These are phyloP conservation scores for Phialemoniopsis sp. DNA, from an alignment of 2,329 filamentous ascomycete species.

Conservation along the genomic window DNA sequence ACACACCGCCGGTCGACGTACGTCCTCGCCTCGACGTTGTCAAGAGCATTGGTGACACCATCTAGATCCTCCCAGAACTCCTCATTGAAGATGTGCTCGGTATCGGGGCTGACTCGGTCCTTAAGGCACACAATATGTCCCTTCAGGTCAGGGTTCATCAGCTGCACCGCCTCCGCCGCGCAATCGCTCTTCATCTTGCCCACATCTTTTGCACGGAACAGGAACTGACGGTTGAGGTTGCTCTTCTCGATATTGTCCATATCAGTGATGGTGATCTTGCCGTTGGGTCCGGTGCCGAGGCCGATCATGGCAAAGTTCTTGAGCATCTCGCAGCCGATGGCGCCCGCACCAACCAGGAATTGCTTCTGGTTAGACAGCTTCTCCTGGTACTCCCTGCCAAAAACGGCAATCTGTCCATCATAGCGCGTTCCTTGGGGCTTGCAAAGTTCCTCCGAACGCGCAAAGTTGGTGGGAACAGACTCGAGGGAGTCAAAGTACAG, in stretches of 20 bases:
- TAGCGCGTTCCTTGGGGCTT: conserved; percentile 82
- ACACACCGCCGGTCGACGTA: conserved; percentile 96
- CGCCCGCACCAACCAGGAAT: conserved; percentile 93
- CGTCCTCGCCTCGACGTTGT: conserved; percentile 95
- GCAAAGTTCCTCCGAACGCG: conserved; percentile 82
- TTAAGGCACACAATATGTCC: conserved; percentile 83
- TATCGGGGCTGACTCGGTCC: conserved; percentile 87
- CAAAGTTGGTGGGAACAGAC: conserved; percentile 72
- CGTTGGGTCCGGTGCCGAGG: conserved; percentile 80
- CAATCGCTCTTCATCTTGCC: conserved; percentile 96
- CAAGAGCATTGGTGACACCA: conserved; percentile 92
- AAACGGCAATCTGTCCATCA: conserved; percentile 95
- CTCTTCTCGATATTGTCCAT: conserved; percentile 99
- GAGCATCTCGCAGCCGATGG: conserved; percentile 97
- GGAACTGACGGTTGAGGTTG: conserved; percentile 94
- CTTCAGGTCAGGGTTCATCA: conserved; percentile 90
- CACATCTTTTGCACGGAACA: conserved; percentile 91
- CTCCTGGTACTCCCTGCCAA: conserved; percentile 89
- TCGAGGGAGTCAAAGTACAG: conserved; percentile 98
- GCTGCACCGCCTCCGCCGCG: conserved; percentile 82
- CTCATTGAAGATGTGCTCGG: conserved; percentile 92
- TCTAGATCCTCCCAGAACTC: conserved; percentile 84
- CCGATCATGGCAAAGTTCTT: conserved; percentile 99
- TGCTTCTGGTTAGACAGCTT: conserved; percentile 88
- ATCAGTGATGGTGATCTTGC: conserved; percentile 89